A percentile compares a stretch with the other conserved stretches of the same genome.
Evolutionary conservation across 306 rosid genomes (phyloP).

Genomic region (Cajanus cajan): DNA sequence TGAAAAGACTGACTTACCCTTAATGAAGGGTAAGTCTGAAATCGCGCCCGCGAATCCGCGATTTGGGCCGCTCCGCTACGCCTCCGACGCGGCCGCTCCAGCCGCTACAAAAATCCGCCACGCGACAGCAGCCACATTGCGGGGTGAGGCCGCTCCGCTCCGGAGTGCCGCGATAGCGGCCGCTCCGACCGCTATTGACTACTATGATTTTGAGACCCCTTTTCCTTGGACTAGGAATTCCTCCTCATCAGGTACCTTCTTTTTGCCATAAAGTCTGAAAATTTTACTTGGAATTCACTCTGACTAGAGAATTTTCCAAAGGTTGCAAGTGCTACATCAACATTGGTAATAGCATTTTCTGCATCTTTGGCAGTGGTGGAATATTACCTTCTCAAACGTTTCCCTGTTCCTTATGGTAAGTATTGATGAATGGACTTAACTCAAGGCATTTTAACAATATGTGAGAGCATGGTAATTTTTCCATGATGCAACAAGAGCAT

Average conservation of each 20-base stretch:
- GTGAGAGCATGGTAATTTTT: not conserved
- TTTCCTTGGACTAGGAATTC: conserved; percentile 71
- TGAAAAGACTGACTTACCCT: no score
- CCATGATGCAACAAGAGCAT: not conserved
- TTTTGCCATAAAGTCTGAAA: not conserved
- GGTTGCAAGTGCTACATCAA: conserved; percentile 85
- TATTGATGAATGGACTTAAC: not conserved
- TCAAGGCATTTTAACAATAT: not conserved
- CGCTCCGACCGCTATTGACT: no score
- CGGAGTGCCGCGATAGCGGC: no score
- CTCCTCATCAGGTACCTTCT: conserved; percentile 66
- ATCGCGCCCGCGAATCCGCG: no score
- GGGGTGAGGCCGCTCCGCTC: no score
- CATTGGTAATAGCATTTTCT: conserved; percentile 73
- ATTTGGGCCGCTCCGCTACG: no score
- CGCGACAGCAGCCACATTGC: no score
- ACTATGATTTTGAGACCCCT: conserved; percentile 90
- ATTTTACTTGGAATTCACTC: not conserved
- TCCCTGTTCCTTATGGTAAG: conserved; percentile 73
- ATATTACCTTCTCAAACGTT: conserved; percentile 72
- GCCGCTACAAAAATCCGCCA: no score
- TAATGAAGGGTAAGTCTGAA: no score
- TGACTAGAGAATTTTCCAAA: conserved; percentile 7
- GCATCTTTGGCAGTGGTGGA: conserved; percentile 85
- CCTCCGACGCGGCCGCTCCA: no score